Conservation (phyloP, 2,329 filamentous ascomycete genomes). For the Penicillium sp. region DNA sequence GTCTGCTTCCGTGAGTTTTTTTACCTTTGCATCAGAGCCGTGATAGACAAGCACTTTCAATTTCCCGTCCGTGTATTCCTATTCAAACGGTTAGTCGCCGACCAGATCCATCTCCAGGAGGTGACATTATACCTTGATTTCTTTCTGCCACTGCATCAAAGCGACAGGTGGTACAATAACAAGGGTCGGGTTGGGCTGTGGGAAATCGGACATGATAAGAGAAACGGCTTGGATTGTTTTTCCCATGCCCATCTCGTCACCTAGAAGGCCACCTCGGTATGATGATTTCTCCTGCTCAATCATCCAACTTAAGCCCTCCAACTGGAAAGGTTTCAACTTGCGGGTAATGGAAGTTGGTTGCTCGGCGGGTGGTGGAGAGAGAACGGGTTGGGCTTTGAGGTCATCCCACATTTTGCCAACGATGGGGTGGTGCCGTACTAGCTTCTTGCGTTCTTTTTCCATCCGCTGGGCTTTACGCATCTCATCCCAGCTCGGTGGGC, state of each 20-base stretch:
- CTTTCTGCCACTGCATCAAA: slow-evolving; percentile 90
- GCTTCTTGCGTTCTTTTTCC: slow-evolving; percentile 60
- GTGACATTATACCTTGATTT: slow-evolving; percentile 65
- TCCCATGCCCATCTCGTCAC: slow-evolving; percentile 98
- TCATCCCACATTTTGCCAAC: slow-evolving; percentile 84
- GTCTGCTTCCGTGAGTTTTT: slow-evolving; percentile 73
- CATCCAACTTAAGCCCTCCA: slow-evolving; percentile 96
- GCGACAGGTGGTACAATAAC: slow-evolving; percentile 92
- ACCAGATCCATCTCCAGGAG: neutral
- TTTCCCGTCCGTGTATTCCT: slow-evolving; percentile 78
- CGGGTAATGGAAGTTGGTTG: slow-evolving; percentile 81
- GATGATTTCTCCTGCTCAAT: slow-evolving; percentile 80
- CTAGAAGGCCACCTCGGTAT: slow-evolving; percentile 87
- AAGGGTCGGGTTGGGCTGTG: slow-evolving; percentile 77
- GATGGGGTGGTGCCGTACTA: slow-evolving; percentile 62
- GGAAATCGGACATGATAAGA: slow-evolving; percentile 96
- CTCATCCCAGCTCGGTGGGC: slow-evolving; percentile 20
- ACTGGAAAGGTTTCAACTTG: slow-evolving; percentile 87
- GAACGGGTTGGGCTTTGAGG: slow-evolving; percentile 68
- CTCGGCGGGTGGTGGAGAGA: slow-evolving; percentile 66
- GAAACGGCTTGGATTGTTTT: slow-evolving; percentile 99
- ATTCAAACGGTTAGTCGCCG: neutral
- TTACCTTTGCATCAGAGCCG: slow-evolving; percentile 81
- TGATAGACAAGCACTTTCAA: slow-evolving; percentile 92
- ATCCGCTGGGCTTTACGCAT: slow-evolving; percentile 49